A percentile compares a stretch with the other conserved stretches of the same genome.
These are phyloP conservation scores for Exserohilum rostratum DNA, from an alignment of 2,329 filamentous ascomycete species.

Conservation along the genomic window DNA sequence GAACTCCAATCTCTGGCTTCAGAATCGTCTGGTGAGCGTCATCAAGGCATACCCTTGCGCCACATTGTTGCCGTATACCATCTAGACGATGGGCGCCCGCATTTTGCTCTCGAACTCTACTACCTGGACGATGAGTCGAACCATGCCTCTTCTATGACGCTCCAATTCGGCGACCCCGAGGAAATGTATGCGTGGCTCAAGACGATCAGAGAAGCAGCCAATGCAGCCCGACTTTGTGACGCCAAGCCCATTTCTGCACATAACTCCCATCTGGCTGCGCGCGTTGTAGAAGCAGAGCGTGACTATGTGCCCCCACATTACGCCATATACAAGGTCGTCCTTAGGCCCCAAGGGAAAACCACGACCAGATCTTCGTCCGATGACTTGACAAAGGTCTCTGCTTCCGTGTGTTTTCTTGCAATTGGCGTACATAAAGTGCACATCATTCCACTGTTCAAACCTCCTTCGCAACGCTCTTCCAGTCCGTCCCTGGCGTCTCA, in stretches of 20 bases:
- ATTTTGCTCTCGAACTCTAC: constrained; percentile 70
- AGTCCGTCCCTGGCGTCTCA: constrained; percentile 60
- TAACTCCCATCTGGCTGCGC: constrained; percentile 67
- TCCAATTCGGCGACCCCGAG: constrained; percentile 68
- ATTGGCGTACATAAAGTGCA: constrained; percentile 74
- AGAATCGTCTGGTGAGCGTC: constrained; percentile 59
- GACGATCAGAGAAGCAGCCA: constrained; percentile 65
- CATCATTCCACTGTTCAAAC: constrained; percentile 68
- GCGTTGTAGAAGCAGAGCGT: constrained; percentile 67
- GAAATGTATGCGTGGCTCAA: constrained; percentile 71
- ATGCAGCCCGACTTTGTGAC: constrained; percentile 60
- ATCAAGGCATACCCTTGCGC: constrained; percentile 65
- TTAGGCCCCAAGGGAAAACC: constrained; percentile 64
- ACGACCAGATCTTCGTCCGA: constrained; percentile 65
- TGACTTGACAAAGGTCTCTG: constrained; percentile 68
- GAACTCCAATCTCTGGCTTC: constrained; percentile 62
- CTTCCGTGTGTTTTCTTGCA: constrained; percentile 70
- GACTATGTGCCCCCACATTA: constrained; percentile 73
- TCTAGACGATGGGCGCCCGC: constrained; percentile 69
- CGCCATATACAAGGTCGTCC: constrained; percentile 71
- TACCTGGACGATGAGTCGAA: constrained; percentile 70
- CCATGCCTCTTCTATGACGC: constrained; percentile 65
- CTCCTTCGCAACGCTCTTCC: constrained; percentile 59
- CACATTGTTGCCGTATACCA: constrained; percentile 72
- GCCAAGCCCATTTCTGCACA: constrained; percentile 61